Conservation (phyloP, 805 yeast species). For the Suhomyces canberraensis region DNA sequence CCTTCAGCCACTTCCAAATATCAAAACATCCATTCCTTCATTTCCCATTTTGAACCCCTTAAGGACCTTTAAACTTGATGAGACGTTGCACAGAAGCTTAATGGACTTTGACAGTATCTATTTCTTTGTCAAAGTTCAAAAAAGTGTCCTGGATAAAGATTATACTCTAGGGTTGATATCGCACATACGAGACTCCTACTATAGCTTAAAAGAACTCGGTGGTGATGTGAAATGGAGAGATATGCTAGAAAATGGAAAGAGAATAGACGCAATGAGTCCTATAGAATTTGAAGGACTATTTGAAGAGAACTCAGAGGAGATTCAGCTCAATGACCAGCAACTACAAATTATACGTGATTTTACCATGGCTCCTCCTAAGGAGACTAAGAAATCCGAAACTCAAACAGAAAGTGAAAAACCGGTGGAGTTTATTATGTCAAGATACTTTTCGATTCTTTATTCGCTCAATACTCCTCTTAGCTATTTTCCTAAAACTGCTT, state of each 20-base stretch:
- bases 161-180: constrained; percentile 12
- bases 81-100: too few relatives aligned
- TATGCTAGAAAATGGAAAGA: too few relatives aligned
- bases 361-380: constrained; percentile 17
- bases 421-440: constrained; percentile 24
- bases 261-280: too few relatives aligned
- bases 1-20: constrained; percentile 8
- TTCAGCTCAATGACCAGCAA: neutral
- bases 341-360: constrained; percentile 3
- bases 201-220: constrained; percentile 12
- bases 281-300: too few relatives aligned
- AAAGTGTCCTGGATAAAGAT: constrained; percentile 12
- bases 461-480: constrained; percentile 39
- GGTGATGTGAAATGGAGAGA: constrained; percentile 7
- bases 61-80: too few relatives aligned
- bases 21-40: too few relatives aligned
- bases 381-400: neutral
- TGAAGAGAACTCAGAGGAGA: too few relatives aligned
- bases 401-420: constrained; percentile 18
- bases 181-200: constrained; percentile 9
- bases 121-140: constrained; percentile 14
- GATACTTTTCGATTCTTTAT: constrained; percentile 37
- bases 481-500: constrained; percentile 48
- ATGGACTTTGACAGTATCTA: constrained; percentile 8
- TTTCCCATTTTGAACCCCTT: too few relatives aligned